Evolutionary conservation across 768 basidiomycete genomes (phyloP).

Genomic region (Suillus subaureus): DNA sequence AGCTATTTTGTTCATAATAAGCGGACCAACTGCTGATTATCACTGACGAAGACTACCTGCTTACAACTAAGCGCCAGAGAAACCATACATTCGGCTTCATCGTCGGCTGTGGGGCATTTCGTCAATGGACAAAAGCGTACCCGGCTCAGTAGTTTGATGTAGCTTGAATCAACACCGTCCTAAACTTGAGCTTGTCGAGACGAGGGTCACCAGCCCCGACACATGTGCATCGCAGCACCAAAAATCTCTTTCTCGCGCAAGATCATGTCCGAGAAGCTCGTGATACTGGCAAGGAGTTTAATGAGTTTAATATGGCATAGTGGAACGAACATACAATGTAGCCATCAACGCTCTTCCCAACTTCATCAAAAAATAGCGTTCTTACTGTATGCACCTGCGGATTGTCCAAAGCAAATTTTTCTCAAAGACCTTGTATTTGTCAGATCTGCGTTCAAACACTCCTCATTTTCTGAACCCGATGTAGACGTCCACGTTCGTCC

Average conservation of each 20-base stretch:
- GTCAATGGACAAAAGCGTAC: too few relatives aligned
- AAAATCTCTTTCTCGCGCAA: constrained; percentile 98
- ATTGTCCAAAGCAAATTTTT: not conserved
- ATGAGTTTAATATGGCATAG: constrained; percentile 7
- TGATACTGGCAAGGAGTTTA: constrained; percentile 68
- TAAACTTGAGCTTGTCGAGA: constrained; percentile 95
- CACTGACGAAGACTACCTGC: too few relatives aligned
- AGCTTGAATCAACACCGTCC: constrained; percentile 80
- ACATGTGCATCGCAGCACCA: constrained; percentile 91
- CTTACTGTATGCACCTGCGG: not conserved
- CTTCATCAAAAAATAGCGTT: not conserved
- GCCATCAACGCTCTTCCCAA: constrained; percentile 95
- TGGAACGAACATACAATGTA: constrained; percentile 76
- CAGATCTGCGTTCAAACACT: not conserved
- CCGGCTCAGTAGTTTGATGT: too few relatives aligned
- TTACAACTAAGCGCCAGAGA: too few relatives aligned
- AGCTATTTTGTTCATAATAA: too few relatives aligned
- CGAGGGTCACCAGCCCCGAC: constrained; percentile 97
- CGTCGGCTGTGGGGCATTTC: too few relatives aligned
- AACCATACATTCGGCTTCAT: too few relatives aligned
- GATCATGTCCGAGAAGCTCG: constrained; percentile 95
- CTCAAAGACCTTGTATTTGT: not conserved
- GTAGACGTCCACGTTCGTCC: not conserved
- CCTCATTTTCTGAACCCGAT: not conserved
- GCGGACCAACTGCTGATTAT: too few relatives aligned